phyloP scores from a whole-genome alignment of 2,329 filamentous ascomycete genomes.

The Verticillium dahliae region DNA sequence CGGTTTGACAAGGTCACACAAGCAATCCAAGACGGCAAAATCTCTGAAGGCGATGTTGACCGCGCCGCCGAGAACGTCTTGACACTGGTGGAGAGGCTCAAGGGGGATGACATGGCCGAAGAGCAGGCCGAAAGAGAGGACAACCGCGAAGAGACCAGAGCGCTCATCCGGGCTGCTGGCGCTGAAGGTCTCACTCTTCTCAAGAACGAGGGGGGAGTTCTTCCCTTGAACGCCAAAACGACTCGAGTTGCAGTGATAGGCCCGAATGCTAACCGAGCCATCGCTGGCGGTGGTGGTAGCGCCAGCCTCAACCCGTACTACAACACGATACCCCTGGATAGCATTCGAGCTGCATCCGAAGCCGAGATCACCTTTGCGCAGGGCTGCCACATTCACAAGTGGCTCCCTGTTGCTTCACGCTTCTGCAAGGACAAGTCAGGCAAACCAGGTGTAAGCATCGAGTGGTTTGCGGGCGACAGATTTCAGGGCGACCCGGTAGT shows the following conservation, averaged over 20 bases:
- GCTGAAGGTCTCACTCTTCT: slow-evolving; percentile 57
- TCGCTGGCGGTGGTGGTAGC: slow-evolving; percentile 62
- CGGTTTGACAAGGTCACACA: slow-evolving; percentile 49
- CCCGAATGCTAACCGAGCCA: slow-evolving; percentile 60
- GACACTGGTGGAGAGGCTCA: slow-evolving; percentile 53
- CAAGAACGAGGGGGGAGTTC: slow-evolving; percentile 54
- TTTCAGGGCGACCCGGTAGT: slow-evolving; percentile 52
- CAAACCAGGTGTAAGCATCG: slow-evolving; percentile 54
- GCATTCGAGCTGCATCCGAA: slow-evolving; percentile 47
- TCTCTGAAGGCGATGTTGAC: slow-evolving; percentile 45
- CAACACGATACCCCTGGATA: slow-evolving; percentile 57
- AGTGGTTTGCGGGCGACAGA: slow-evolving; percentile 59
- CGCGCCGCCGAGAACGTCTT: slow-evolving; percentile 54
- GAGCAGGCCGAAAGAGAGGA: slow-evolving; percentile 53
- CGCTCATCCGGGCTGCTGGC: slow-evolving; percentile 54
- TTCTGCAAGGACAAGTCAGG: slow-evolving; percentile 51
- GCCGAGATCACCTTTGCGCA: slow-evolving; percentile 53
- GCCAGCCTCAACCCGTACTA: slow-evolving; percentile 65
- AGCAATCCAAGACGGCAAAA: slow-evolving; percentile 40
- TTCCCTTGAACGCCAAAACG: slow-evolving; percentile 49
- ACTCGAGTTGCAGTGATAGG: slow-evolving; percentile 60
- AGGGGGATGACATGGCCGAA: slow-evolving; percentile 49
- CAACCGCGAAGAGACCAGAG: slow-evolving; percentile 49
- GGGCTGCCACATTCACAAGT: slow-evolving; percentile 59
- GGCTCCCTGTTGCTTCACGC: slow-evolving; percentile 56